Percentiles rank a stretch among this genome's conserved stretches.
phyloP scores from a whole-genome alignment of 345 rosid species.

The Eucalyptus tenuipes region DNA sequence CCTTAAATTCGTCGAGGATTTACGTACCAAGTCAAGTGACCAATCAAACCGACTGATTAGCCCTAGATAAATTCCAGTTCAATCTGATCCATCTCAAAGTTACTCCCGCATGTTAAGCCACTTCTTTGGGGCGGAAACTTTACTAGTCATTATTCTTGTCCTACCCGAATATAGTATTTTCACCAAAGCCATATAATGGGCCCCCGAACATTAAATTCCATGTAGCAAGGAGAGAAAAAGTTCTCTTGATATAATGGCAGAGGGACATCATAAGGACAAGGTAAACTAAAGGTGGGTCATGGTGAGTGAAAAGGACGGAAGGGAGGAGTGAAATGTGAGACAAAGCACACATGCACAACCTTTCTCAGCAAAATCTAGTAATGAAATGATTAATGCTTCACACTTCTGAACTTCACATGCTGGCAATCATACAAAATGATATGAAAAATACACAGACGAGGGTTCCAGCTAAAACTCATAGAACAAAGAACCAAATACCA shows the following conservation, averaged over 20 bases:
- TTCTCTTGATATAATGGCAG: background rate
- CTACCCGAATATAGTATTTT: background rate
- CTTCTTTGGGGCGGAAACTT: background rate
- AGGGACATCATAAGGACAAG: background rate
- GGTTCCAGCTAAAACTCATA: background rate
- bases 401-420: background rate
- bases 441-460: background rate
- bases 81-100: background rate
- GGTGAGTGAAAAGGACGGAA: background rate
- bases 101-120: background rate
- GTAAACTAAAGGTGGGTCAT: background rate
- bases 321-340: background rate
- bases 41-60: background rate
- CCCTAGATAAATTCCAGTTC: background rate
- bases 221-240: background rate
- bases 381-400: background rate
- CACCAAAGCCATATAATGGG: background rate
- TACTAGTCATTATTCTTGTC: background rate
- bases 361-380: background rate
- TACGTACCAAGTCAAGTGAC: background rate
- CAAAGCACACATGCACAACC: background rate
- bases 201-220: background rate
- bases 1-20: background rate
- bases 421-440: background rate
- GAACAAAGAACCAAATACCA: background rate